A percentile compares a stretch with the other conserved stretches of the same genome.
Evolutionary conservation across 2,329 filamentous ascomycete species (phyloP).

Genomic region (Cladosporium halotolerans): DNA sequence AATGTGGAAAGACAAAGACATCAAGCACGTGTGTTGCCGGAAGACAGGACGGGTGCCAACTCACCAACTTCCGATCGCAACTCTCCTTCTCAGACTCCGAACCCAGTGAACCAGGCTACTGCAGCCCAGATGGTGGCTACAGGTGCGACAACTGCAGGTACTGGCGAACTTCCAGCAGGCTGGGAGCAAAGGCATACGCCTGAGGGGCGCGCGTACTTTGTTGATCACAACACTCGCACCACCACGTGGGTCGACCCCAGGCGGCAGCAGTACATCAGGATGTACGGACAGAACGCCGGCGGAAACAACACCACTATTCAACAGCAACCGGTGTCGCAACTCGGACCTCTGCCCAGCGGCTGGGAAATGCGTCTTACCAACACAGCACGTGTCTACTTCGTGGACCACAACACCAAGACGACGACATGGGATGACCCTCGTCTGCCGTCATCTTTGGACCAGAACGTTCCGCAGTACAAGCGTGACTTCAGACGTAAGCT

Average conservation of each 20-base stretch:
- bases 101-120: constrained; percentile 43
- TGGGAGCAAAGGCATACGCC: constrained; percentile 97
- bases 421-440: constrained; percentile 98
- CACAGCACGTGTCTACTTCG: constrained; percentile 95
- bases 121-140: constrained; percentile 87
- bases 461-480: constrained; percentile 99
- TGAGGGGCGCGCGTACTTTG: constrained; percentile 91
- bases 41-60: constrained; percentile 88
- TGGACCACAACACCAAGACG: constrained; percentile 99
- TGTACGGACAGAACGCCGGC: constrained; percentile 84
- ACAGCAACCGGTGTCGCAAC: constrained; percentile 93
- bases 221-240: constrained; percentile 95
- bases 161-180: constrained; percentile 86
- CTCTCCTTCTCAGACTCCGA: constrained; percentile 29
- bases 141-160: constrained; percentile 86
- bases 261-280: constrained; percentile 94
- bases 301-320: constrained; percentile 77
- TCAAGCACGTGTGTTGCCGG: constrained; percentile 90
- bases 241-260: constrained; percentile 98
- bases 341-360: constrained; percentile 88
- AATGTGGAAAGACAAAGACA: constrained; percentile 89
- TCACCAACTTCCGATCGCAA: constrained; percentile 61
- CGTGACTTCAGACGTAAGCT: constrained; percentile 96
- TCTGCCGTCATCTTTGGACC: constrained; percentile 88
- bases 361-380: constrained; percentile 99